Percentiles rank a stretch among this genome's conserved stretches.
phyloP scores from a whole-genome alignment of 495 filamentous ascomycete genomes.

The Paragyromitra xinjiangensis region DNA sequence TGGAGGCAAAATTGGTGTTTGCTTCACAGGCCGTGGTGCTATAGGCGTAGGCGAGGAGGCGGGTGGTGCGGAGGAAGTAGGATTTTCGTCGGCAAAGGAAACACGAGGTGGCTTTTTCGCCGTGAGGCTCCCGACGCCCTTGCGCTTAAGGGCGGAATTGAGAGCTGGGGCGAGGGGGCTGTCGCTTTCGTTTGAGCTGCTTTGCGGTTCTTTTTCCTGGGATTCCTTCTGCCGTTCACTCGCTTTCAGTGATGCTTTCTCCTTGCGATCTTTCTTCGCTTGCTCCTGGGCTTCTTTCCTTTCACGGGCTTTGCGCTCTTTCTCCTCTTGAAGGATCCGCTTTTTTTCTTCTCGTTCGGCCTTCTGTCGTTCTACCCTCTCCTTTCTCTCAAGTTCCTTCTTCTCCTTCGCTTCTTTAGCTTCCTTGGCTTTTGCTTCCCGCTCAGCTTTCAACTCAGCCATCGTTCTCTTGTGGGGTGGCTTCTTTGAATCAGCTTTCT shows the following conservation, averaged over 20 bases:
- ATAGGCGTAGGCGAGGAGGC: constrained; percentile 39
- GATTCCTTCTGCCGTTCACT: background rate
- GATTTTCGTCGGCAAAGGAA: constrained; percentile 49
- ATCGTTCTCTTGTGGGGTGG: constrained; percentile 5
- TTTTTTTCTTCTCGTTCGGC: constrained; percentile 39
- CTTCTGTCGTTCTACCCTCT: constrained; percentile 29
- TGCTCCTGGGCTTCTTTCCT: constrained; percentile 30
- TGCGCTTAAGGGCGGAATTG: constrained; percentile 50
- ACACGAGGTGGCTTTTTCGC: constrained; percentile 44
- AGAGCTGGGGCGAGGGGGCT: constrained; percentile 23
- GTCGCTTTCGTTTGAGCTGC: constrained; percentile 35
- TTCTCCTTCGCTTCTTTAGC: constrained; percentile 17
- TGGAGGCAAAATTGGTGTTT: constrained; percentile 51
- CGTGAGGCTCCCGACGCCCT: constrained; percentile 6
- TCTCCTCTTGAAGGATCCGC: constrained; percentile 28
- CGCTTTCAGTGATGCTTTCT: background rate
- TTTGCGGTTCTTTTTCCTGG: constrained; percentile 8
- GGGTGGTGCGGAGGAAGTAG: background rate
- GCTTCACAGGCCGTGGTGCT: constrained; percentile 20
- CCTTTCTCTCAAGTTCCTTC: constrained; percentile 27
- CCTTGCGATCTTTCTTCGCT: constrained; percentile 5
- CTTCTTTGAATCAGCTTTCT: background rate
- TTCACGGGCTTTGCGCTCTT: constrained; percentile 33
- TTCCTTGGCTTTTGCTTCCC: constrained; percentile 24
- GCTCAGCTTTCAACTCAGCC: constrained; percentile 23